phyloP scores from a whole-genome alignment of 1,284 basidiomycete species.

The Phellopilus nigrolimitatus region DNA sequence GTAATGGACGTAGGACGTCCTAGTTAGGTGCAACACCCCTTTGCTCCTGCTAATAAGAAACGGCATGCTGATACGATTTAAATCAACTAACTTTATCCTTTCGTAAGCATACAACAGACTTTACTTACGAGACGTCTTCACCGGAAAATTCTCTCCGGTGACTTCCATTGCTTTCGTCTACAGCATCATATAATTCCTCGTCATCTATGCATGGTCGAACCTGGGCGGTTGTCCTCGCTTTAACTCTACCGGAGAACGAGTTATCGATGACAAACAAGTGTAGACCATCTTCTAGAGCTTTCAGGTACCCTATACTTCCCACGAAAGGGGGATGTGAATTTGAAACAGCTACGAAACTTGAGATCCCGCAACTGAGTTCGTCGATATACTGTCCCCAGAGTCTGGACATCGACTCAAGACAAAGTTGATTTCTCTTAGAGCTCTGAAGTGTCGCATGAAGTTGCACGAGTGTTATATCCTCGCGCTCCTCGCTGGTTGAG shows the following conservation, averaged over 20 bases:
- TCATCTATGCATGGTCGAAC: neutral
- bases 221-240: constrained; percentile 2
- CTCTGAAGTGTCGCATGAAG: neutral
- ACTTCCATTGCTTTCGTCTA: neutral
- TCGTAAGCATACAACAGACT: too few relatives aligned
- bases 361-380: constrained; percentile 6
- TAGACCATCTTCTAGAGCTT: neutral
- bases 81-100: neutral
- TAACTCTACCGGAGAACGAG: neutral
- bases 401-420: neutral
- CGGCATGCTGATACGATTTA: neutral
- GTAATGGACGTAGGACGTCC: constrained; percentile 2
- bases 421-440: neutral
- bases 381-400: constrained; percentile 7
- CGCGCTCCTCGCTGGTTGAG: neutral
- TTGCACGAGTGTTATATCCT: neutral
- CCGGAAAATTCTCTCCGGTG: constrained; percentile 1
- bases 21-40: constrained; percentile 2
- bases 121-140: constrained; percentile 7
- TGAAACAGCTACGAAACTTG: constrained; percentile 7
- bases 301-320: constrained; percentile 1
- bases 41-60: neutral
- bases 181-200: neutral
- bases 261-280: neutral
- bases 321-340: constrained; percentile 3